Evolutionary conservation across 495 filamentous ascomycete genomes (phyloP).

Genomic region (Daldinia bambusicola): DNA sequence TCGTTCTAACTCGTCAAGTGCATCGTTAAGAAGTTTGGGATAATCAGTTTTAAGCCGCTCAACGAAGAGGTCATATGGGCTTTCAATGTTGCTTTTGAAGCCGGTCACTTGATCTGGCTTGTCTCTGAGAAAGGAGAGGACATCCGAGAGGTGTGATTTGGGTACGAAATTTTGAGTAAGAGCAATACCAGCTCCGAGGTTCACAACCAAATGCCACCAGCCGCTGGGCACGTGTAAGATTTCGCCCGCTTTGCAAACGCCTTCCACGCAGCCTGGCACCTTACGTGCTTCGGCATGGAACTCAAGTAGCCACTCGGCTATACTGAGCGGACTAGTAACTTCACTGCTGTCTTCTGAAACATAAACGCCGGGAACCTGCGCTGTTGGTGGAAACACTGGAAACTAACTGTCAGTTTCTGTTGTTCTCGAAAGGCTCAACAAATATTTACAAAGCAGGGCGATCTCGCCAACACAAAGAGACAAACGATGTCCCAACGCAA

Average conservation of each 20-base stretch:
- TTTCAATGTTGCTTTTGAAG: slow-evolving; percentile 76
- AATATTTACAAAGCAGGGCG: not conserved
- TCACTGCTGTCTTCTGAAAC: slow-evolving; percentile 93
- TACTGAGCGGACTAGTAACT: slow-evolving; percentile 92
- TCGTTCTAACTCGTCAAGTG: slow-evolving; percentile 70
- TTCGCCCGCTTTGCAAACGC: slow-evolving; percentile 86
- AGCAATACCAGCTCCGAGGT: slow-evolving; percentile 82
- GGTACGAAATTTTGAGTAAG: slow-evolving; percentile 98
- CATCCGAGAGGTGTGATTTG: slow-evolving; percentile 73
- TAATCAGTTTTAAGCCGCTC: slow-evolving; percentile 69
- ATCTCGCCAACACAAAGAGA: not conserved
- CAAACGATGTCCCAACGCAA: not conserved
- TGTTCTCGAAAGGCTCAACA: not conserved
- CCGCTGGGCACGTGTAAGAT: slow-evolving; percentile 91
- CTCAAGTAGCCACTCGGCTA: slow-evolving; percentile 92
- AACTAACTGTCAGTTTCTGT: slow-evolving; percentile 8
- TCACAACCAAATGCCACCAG: slow-evolving; percentile 98
- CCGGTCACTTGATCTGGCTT: slow-evolving; percentile 88
- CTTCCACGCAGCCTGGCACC: slow-evolving; percentile 83
- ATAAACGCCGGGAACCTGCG: slow-evolving; percentile 80
- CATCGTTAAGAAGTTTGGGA: slow-evolving; percentile 73
- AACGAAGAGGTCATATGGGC: slow-evolving; percentile 83
- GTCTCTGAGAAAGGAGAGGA: slow-evolving; percentile 83
- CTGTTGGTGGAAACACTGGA: slow-evolving; percentile 70
- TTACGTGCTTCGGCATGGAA: slow-evolving; percentile 90